These are phyloP conservation scores for Suillus spraguei DNA, from an alignment of 768 basidiomycete genomes.

Conservation along the genomic window DNA sequence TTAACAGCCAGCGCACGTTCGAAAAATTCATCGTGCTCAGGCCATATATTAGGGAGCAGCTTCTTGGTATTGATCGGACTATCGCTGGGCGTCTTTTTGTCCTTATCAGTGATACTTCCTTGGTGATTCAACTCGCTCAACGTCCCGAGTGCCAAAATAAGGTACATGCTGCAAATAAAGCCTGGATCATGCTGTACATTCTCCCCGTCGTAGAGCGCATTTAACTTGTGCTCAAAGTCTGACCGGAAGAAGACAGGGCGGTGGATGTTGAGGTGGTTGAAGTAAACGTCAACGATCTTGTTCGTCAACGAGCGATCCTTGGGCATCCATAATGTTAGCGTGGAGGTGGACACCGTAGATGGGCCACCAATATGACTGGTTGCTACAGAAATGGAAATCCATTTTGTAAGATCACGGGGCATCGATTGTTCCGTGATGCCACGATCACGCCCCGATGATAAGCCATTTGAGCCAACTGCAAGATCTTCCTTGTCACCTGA, in stretches of 20 bases:
- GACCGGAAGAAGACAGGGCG: conserved; percentile 73
- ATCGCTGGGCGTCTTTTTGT: conserved; percentile 36
- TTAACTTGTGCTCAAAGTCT: conserved; percentile 67
- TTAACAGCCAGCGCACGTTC: conserved; percentile 77
- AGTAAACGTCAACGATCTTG: conserved; percentile 70
- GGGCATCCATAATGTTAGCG: conserved; percentile 64
- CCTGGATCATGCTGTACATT: conserved; percentile 68
- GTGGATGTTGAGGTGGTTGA: conserved; percentile 75
- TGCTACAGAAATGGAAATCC: conserved; percentile 57
- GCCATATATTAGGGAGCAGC: conserved; percentile 66
- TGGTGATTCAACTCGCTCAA: conserved; percentile 81
- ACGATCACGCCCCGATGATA: conserved; percentile 70
- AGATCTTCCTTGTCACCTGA: conserved; percentile 70
- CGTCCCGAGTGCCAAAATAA: conserved; percentile 79
- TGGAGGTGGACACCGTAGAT: conserved; percentile 25
- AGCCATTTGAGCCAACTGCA: conserved; percentile 72
- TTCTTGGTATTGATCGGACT: conserved; percentile 51
- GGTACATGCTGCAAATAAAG: conserved; percentile 75
- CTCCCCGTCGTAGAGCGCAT: conserved; percentile 64
- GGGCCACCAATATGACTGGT: conserved; percentile 42
- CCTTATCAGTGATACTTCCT: conserved; percentile 53
- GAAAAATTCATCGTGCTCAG: conserved; percentile 84
- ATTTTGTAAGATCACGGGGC: conserved; percentile 63
- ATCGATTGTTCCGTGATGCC: conserved; percentile 51
- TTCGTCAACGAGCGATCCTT: conserved; percentile 71